A percentile compares a stretch with the other conserved stretches of the same genome.
Conservation (phyloP, 208 protist genomes). For the Leishmania tarentolae region DNA sequence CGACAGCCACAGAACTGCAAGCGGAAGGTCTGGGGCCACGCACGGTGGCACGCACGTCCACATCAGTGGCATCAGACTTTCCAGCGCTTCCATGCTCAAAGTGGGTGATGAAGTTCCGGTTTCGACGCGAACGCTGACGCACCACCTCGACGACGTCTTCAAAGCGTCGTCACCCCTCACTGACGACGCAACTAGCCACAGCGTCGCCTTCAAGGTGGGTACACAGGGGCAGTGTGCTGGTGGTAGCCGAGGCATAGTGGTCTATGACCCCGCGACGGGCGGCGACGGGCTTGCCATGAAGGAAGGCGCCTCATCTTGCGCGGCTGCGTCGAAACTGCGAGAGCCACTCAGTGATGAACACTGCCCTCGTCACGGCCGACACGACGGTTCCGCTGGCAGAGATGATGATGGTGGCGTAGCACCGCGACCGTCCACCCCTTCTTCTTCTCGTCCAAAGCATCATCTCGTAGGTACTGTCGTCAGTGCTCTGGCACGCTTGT, state of each 20-base stretch:
- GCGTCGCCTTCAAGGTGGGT: not conserved
- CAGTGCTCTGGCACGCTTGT: conserved; percentile 24
- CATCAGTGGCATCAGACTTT: not conserved
- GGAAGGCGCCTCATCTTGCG: not conserved
- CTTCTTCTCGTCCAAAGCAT: not conserved
- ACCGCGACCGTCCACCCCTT: not conserved
- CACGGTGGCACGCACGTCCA: not conserved
- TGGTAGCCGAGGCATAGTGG: not conserved
- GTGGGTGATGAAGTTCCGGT: conserved; percentile 3
- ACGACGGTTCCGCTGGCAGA: not conserved
- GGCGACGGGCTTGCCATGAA: not conserved
- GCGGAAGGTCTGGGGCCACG: not conserved
- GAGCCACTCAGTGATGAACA: not conserved
- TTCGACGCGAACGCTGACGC: not conserved
- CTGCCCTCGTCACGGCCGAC: not conserved
- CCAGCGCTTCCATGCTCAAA: not conserved
- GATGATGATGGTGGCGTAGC: not conserved
- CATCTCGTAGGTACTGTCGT: conserved; percentile 20
- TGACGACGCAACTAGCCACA: not conserved
- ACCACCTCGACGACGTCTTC: not conserved
- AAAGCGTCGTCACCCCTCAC: not conserved
- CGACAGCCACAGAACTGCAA: not conserved
- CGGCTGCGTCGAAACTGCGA: not conserved
- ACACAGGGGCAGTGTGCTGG: not conserved
- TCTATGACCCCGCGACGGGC: not conserved